Base-by-base conservation (phyloP, 139 green algal genomes). In the Pleodorina starrii region DNA sequence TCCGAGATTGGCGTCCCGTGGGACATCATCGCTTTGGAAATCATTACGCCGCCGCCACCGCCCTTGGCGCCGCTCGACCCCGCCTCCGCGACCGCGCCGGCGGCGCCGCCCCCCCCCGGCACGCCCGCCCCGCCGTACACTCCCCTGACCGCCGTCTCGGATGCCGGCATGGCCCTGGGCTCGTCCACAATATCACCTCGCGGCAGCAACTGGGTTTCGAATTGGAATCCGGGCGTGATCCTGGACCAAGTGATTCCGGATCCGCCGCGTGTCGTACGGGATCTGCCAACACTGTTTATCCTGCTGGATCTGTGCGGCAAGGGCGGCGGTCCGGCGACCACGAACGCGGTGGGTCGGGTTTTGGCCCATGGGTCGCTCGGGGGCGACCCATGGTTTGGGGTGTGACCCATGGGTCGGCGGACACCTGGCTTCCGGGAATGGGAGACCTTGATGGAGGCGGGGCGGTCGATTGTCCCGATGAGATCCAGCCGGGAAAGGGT, bases 271-370 rank as follows among this genome's bases (percentile, higher is more conserved):
- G 84, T 89, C 7, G 84, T 89, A 10, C 68, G 68, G 35, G 84
- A 89, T 60, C 48, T 89, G 69, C 69, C 84, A 23, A 60, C 84
- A 9, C 69, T 89, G 14, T 89, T 89, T 36, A 83, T 89, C 27
- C 12, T 89, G 35, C 50, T 89, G 48, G 84, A 89, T 35, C 68
- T 89, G 38, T 89, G 84, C 71, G 69, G 50, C 46, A 80, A 88
- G 46, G 83, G 83, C 32, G 66, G 66, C 48, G 83, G 83, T 0
- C 23, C 84, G 5, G 84, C 84, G 10, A 82, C 69, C 25, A 83
- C 48, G 1, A 73, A 82, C 35, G 12, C 36, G 35, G 84, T 88
- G 35, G 44, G 82, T 48, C n/a, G n/a, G n/a, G n/a, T n/a, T n/a
- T n/a, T n/a, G n/a, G n/a, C n/a, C n/a, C n/a, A n/a, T n/a, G n/a